Evolutionary conservation across 345 rosid genomes (phyloP).

Genomic region (Eucalyptus viminalis): DNA sequence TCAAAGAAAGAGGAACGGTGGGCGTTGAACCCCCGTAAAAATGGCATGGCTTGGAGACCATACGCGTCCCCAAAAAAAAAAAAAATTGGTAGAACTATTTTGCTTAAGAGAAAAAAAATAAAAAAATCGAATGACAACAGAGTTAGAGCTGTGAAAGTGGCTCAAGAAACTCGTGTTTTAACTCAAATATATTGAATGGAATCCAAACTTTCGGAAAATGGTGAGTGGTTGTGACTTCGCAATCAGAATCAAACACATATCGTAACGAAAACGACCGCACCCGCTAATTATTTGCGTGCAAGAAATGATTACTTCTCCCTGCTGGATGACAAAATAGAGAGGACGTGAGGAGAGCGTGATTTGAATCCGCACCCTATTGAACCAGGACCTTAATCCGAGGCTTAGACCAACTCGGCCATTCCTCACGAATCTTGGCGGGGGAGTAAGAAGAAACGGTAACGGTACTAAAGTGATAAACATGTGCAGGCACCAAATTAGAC

Average conservation of each 20-base stretch:
- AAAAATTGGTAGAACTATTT: no score
- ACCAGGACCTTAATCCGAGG: not conserved
- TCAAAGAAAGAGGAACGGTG: not conserved
- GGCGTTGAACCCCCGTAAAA: not conserved
- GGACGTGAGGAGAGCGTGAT: not conserved
- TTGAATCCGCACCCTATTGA: not conserved
- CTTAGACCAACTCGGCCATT: not conserved
- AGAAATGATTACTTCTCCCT: not conserved
- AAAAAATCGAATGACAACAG: no score
- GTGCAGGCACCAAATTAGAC: no score
- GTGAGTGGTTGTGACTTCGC: not conserved
- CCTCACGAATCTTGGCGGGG: no score
- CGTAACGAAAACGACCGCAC: not conserved
- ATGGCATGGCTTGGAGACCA: not conserved
- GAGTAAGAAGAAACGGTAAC: no score
- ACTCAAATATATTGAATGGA: no score
- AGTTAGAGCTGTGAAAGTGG: not conserved
- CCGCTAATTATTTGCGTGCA: not conserved
- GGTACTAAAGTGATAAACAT: no score
- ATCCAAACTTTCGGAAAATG: not conserved
- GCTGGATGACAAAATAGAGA: not conserved
- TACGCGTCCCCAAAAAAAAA: not conserved
- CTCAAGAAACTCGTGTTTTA: no score
- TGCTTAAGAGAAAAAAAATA: no score
- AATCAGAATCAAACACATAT: not conserved